phyloP scores from a whole-genome alignment of 1,284 basidiomycete species.

The Sporisorium reilianum region DNA sequence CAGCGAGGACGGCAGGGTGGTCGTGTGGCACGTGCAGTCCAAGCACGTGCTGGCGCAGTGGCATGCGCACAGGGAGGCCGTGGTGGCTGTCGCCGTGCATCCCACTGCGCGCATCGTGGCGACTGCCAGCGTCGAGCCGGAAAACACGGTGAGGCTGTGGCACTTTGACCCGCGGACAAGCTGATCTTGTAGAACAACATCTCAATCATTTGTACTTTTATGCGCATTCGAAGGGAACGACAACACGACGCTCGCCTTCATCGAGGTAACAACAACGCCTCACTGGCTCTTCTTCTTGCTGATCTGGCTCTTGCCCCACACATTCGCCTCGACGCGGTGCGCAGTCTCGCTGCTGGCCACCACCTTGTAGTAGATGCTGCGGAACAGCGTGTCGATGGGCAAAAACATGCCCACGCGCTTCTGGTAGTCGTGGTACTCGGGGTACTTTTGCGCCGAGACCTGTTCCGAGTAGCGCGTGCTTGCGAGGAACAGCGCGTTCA shows the following conservation, averaged over 20 bases:
- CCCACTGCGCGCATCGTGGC: conserved; percentile 55
- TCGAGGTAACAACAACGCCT: background rate
- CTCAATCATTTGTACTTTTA: background rate
- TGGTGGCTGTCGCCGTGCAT: conserved; percentile 49
- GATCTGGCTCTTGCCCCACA: conserved; percentile 52
- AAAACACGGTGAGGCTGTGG: conserved; percentile 56
- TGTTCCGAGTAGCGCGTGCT: conserved; percentile 82
- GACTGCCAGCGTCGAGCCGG: conserved; percentile 56
- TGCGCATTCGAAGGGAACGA: too few species aligned
- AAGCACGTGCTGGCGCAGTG: conserved; percentile 80
- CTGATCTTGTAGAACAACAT: too few species aligned
- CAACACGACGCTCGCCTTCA: too few species aligned
- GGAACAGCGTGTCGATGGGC: conserved; percentile 73
- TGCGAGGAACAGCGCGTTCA: conserved; percentile 59
- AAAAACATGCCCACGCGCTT: conserved; percentile 85
- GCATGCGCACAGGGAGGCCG: conserved; percentile 78
- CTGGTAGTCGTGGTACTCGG: conserved; percentile 80
- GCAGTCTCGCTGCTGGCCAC: conserved; percentile 40
- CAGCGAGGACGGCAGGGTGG: conserved; percentile 87
- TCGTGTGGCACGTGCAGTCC: conserved; percentile 91
- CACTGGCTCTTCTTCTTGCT: conserved; percentile 44
- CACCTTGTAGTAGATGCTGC: conserved; percentile 66
- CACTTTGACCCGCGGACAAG: conserved; percentile 1
- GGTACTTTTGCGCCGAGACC: conserved; percentile 83
- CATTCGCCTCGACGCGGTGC: conserved; percentile 49